Percentiles rank a stretch among this genome's conserved stretches.
Conservation (phyloP, 306 rosid genomes). For the Purshia tridentata region DNA sequence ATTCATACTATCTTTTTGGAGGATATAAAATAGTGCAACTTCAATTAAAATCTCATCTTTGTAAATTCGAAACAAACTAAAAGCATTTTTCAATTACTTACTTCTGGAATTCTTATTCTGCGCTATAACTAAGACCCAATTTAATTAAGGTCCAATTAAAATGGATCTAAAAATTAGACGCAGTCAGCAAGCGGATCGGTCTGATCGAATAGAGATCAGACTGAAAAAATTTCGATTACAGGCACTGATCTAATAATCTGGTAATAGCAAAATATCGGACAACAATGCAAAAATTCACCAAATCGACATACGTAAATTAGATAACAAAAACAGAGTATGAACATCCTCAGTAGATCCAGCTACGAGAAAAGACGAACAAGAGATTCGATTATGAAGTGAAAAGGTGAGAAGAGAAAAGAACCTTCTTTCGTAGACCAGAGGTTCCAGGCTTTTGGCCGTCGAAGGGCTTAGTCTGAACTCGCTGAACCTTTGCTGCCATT, state of each 20-base stretch:
- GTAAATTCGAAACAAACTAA: neutral
- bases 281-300: constrained; percentile 1
- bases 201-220: constrained; percentile 36
- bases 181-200: constrained; percentile 11
- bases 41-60: too few species aligned
- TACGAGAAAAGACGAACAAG: neutral
- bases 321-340: neutral
- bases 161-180: constrained; percentile 6
- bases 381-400: constrained; percentile 6
- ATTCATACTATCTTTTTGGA: too few species aligned
- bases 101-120: neutral
- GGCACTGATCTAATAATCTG: constrained; percentile 24
- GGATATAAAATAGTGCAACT: too few species aligned
- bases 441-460: constrained; percentile 99
- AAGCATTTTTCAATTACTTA: neutral
- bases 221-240: constrained; percentile 5
- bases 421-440: constrained; percentile 99
- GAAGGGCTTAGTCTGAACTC: constrained; percentile 59
- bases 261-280: neutral
- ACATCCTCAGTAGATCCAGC: constrained; percentile 16
- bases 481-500: constrained; percentile 68
- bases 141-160: constrained; percentile 14
- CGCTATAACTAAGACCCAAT: constrained; percentile 25
- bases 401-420: neutral
- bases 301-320: constrained; percentile 2